Evolutionary conservation across 2,329 filamentous ascomycete genomes (phyloP).

Genomic region (Exserohilum turcica): DNA sequence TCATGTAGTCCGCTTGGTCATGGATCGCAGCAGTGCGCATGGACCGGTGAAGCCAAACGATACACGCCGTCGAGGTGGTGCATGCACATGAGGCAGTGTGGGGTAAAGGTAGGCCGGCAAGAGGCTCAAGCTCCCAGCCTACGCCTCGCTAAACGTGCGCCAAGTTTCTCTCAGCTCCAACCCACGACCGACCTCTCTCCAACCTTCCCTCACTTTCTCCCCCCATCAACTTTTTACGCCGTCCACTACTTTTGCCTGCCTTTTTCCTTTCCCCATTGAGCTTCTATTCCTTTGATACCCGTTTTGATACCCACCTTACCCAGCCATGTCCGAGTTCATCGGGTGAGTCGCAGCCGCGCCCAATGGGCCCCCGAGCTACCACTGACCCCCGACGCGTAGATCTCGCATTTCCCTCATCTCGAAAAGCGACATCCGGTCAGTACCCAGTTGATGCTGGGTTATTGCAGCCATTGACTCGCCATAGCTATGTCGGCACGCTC

Average conservation of each 20-base stretch:
- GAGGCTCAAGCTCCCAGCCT: constrained; percentile 21
- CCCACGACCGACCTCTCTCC: constrained; percentile 24
- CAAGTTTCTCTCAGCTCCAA: constrained; percentile 26
- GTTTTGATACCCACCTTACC: constrained; percentile 33
- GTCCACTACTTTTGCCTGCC: constrained; percentile 29
- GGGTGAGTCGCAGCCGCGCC: constrained; percentile 56
- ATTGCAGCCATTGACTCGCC: constrained; percentile 25
- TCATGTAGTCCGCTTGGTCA: background rate
- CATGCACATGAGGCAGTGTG: constrained; percentile 25
- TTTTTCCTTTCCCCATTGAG: constrained; percentile 23
- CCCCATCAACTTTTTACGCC: constrained; percentile 18
- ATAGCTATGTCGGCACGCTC: constrained; percentile 90
- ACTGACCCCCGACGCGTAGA: constrained; percentile 57
- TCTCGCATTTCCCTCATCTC: constrained; percentile 96
- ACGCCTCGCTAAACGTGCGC: constrained; percentile 26
- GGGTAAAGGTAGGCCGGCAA: constrained; percentile 23
- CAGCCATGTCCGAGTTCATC: constrained; percentile 65
- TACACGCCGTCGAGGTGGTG: constrained; percentile 1
- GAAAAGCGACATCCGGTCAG: constrained; percentile 94
- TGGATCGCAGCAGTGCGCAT: constrained; percentile 1
- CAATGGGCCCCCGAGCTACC: constrained; percentile 37
- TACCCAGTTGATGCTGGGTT: constrained; percentile 28
- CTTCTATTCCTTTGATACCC: constrained; percentile 29
- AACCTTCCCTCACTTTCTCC: constrained; percentile 14
- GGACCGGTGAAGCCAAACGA: background rate